Percentiles rank a stretch among this genome's conserved stretches.
Conservation (phyloP, 140 eudicot genomes). For the Ambrosia hybrid region DNA sequence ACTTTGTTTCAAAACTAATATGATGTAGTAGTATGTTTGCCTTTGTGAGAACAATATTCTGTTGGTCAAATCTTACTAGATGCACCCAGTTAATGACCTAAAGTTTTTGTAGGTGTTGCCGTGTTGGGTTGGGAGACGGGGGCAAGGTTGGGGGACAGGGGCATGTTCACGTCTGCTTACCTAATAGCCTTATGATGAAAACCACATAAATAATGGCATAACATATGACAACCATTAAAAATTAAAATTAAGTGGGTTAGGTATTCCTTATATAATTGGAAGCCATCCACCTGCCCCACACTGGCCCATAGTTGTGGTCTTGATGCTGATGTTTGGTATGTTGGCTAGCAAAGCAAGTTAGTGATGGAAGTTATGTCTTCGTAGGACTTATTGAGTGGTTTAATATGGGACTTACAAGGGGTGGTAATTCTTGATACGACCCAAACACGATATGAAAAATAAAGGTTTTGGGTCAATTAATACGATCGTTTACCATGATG, state of each 20-base stretch:
- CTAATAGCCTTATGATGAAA: neutral
- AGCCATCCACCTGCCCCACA: conserved; percentile 10
- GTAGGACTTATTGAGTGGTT: neutral
- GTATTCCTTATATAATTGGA: neutral
- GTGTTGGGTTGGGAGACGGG: too few species aligned
- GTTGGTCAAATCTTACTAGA: neutral
- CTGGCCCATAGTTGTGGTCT: conserved; percentile 15
- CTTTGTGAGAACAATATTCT: conserved; percentile 4
- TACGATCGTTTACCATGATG: too few species aligned
- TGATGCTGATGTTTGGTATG: conserved; percentile 23
- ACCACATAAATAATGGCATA: conserved; percentile 14
- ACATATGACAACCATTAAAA: neutral
- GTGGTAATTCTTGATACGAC: too few species aligned
- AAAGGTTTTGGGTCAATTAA: too few species aligned
- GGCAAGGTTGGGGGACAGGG: too few species aligned
- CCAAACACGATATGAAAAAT: too few species aligned
- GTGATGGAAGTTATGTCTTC: neutral
- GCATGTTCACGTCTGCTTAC: too few species aligned
- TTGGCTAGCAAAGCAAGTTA: neutral
- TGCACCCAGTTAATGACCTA: neutral
- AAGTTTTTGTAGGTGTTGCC: neutral
- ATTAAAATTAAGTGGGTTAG: neutral
- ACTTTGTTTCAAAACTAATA: conserved; percentile 20
- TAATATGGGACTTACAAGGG: neutral
- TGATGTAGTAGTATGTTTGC: conserved; percentile 13